Evolutionary conservation across 495 filamentous ascomycete genomes (phyloP).

Genomic region (Acidiella bohemica): DNA sequence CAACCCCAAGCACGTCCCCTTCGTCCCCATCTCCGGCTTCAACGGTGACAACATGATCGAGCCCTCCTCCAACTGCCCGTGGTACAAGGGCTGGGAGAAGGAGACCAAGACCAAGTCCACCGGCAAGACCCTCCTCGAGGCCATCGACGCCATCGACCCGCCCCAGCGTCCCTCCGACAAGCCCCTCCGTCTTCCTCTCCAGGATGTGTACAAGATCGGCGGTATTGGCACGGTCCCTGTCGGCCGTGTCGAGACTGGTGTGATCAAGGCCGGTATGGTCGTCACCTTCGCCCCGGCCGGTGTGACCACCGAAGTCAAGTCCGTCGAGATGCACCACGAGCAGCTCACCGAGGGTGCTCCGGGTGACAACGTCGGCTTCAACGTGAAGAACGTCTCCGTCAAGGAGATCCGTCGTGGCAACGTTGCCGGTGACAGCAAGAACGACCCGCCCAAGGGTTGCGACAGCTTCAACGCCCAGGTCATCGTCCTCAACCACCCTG

Average conservation of each 20-base stretch:
- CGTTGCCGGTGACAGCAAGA: conserved; percentile 99
- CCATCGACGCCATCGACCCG: conserved; percentile 91
- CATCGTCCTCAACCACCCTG: conserved; percentile 99
- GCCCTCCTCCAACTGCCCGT: conserved; percentile 82
- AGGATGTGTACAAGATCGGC: conserved; percentile 99
- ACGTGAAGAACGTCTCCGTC: conserved; percentile 99
- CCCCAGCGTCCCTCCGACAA: conserved; percentile 89
- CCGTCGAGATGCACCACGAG: conserved; percentile 99
- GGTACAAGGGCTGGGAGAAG: conserved; percentile 99
- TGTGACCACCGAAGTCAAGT: conserved; percentile 99
- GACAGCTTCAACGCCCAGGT: conserved; percentile 98
- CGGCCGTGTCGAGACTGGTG: conserved; percentile 99
- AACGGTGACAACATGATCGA: conserved; percentile 99
- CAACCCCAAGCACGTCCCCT: conserved; percentile 96
- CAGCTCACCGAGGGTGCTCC: conserved; percentile 92
- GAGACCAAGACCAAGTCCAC: conserved; percentile 85
- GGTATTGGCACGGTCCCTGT: conserved; percentile 99
- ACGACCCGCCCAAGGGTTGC: conserved; percentile 79
- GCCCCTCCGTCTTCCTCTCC: conserved; percentile 98
- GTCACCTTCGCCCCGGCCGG: conserved; percentile 90
- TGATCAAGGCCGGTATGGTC: conserved; percentile 96
- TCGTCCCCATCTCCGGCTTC: conserved; percentile 99
- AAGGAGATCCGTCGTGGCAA: conserved; percentile 99
- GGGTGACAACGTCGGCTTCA: conserved; percentile 99
- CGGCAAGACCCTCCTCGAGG: conserved; percentile 98